phyloP scores from a whole-genome alignment of 1,139 yeast genomes.

The Zygosaccharomyces sapae region DNA sequence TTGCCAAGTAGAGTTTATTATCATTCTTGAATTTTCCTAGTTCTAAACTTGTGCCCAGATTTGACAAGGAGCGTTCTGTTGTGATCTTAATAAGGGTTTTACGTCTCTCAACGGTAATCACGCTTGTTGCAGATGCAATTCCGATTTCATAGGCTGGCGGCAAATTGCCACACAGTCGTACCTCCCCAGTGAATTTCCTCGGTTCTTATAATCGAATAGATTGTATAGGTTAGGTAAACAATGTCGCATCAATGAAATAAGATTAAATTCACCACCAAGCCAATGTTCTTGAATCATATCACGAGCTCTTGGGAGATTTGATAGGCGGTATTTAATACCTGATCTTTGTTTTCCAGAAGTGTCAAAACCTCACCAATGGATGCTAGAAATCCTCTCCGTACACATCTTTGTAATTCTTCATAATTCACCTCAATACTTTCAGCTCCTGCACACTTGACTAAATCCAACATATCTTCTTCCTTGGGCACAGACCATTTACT shows the following conservation, averaged over 20 bases:
- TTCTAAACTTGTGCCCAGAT: constrained; percentile 44
- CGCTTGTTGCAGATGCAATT: not conserved
- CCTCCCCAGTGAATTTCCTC: constrained; percentile 3
- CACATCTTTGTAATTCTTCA: constrained; percentile 41
- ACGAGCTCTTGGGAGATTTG: constrained; percentile 21
- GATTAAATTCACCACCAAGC: constrained; percentile 27
- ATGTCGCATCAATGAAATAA: constrained; percentile 18
- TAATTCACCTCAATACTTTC: constrained; percentile 12
- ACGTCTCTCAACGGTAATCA: not conserved
- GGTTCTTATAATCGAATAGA: constrained; percentile 9
- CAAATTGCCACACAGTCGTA: constrained; percentile 20
- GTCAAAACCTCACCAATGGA: constrained; percentile 19
- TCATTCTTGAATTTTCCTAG: constrained; percentile 41
- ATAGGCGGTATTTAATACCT: constrained; percentile 17
- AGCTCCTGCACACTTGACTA: constrained; percentile 22
- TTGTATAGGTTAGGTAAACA: constrained; percentile 18
- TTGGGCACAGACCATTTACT: constrained; percentile 45
- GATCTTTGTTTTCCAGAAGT: constrained; percentile 13
- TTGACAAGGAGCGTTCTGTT: constrained; percentile 35
- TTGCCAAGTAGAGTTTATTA: constrained; percentile 41
- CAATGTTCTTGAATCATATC: constrained; percentile 24
- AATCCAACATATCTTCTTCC: constrained; percentile 39
- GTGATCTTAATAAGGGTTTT: constrained; percentile 20
- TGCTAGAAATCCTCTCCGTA: constrained; percentile 49
- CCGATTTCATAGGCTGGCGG: constrained; percentile 11